Percentiles rank a stretch among this genome's conserved stretches.
These are phyloP conservation scores for Hyphopichia khmerensis DNA, from an alignment of 1,139 yeast species.

Conservation along the genomic window DNA sequence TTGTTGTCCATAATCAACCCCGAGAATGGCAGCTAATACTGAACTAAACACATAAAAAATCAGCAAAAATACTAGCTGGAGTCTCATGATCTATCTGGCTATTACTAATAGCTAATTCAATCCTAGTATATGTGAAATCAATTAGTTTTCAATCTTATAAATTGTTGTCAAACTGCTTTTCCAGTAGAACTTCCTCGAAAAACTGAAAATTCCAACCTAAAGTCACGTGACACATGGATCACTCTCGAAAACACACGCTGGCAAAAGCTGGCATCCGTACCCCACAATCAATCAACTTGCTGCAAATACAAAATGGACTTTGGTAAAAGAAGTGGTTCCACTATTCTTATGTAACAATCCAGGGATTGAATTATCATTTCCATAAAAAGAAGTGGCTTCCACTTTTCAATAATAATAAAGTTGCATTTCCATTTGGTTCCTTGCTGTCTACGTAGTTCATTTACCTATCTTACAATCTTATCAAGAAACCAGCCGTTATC, in stretches of 20 bases:
- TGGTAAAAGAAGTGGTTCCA: neutral
- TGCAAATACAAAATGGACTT: neutral
- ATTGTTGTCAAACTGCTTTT: neutral
- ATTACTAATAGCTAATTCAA: neutral
- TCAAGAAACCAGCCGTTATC: too few species aligned
- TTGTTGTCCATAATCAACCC: constrained; percentile 89
- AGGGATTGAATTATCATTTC: too few species aligned
- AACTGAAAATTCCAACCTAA: neutral
- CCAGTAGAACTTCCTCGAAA: neutral
- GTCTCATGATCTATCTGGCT: constrained; percentile 6
- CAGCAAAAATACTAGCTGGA: constrained; percentile 4
- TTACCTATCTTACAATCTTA: too few species aligned
- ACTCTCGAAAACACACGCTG: neutral
- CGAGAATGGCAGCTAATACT: constrained; percentile 63
- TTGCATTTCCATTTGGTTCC: too few species aligned
- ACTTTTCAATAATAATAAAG: too few species aligned
- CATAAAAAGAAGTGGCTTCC: too few species aligned
- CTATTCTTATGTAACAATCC: too few species aligned
- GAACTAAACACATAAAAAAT: constrained; percentile 5
- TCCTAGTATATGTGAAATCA: too few species aligned
- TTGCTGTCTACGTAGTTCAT: too few species aligned
- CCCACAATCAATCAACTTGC: too few species aligned
- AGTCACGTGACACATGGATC: neutral
- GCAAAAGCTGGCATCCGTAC: neutral
- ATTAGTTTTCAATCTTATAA: too few species aligned